Evolutionary conservation across 208 protist genomes (phyloP), one percentile per base, ranked within the genome.

Genomic region (Trypanosoma rangeli): DNA sequence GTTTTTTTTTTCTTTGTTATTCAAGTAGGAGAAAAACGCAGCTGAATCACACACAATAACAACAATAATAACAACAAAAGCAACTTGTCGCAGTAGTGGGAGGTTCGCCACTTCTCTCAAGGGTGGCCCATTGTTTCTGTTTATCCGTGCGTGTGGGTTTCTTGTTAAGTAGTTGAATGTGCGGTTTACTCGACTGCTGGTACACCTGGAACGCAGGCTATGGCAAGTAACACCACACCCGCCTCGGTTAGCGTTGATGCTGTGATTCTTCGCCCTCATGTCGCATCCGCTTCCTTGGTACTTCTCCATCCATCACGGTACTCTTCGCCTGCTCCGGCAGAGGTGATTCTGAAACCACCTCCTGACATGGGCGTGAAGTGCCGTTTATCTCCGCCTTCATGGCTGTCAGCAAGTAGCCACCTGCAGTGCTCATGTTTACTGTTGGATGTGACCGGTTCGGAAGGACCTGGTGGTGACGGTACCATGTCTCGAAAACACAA

Each of bases 401-500:
- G 4, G 84, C 94, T 0, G 93, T 95, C n/a, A 98, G 77, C 9
- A 98, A 57, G 67, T 94, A 97, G 9, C 96, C 96, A 20, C 78
- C 93, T 0, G 92, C 85, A 10, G 82, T 92, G 74, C 80, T 94
- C 91, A 97, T 98, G 73, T 90, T 96, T 64, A 98, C 94, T 0
- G 91, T 93, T 0, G 96, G 94, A 66, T 98, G 96, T 20, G 96
- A 97, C 49, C 96, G 89, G 55, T 92, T 86, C 4, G 91, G 90
- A 20, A 98, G 86, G 13, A 98, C 85, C 76, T 98, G 96, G 59
- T 98, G 89, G 70, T 97, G 85, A 18, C 96, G 83, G 76, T 92
- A 96, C 92, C 92, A 98, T 53, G 93, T 97, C 70, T 98, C 94
- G 2, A 78, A 89, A 49, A 98, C 85, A 54, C 84, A 80, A 35